Base-by-base conservation (phyloP, 192 early-diverging fungal species). In the Backusella macrospora region DNA sequence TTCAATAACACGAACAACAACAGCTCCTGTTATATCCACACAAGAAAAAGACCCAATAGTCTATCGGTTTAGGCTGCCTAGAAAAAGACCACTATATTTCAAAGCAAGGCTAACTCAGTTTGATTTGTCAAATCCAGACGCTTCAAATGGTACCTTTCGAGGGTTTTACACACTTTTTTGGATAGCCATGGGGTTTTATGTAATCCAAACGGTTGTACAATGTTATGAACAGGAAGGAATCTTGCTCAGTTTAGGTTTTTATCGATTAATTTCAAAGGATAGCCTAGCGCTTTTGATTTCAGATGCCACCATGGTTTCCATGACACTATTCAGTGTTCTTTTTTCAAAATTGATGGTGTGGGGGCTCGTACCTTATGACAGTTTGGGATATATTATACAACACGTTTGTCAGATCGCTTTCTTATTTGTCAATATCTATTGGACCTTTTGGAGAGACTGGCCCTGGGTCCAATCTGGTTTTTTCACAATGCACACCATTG, bases 381-480 rank as follows among this genome's bases (percentile, higher is more conserved):
- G 72, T 42, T 63, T 75, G 14, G 82, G 77, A 39, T 75, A 86
- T 72, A 70, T 85, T 46, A 48, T 94, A 43, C 95, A 95, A 68
- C 89, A 90, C 29, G 62, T 79, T 15, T 81, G 82, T 2, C 90
- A 94, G 78, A n/a, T 82, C 12, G 39, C 73, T 7, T 91, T 91
- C 77, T 76, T 94, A 62, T 81, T 83, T 38, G 66, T 80, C 34
- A 85, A 84, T 66, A 86, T 90, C 47, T 76, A 68, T 10, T 93
- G 91, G 90, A 83, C 81, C 0, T 86, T 88, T 46, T 85, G 68
- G 78, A 85, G 87, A 69, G 86, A 93, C 44, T 96, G 95, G 95
- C 89, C 89, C 15, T 96, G 95, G 95, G 90, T 95, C 9, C 95
- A 99, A 80, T 89, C 90, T 7, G 92, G 93, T 59, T 95, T 91